Base-by-base conservation (phyloP, 148 eudicot species). In the Heliosperma pusillum region DNA sequence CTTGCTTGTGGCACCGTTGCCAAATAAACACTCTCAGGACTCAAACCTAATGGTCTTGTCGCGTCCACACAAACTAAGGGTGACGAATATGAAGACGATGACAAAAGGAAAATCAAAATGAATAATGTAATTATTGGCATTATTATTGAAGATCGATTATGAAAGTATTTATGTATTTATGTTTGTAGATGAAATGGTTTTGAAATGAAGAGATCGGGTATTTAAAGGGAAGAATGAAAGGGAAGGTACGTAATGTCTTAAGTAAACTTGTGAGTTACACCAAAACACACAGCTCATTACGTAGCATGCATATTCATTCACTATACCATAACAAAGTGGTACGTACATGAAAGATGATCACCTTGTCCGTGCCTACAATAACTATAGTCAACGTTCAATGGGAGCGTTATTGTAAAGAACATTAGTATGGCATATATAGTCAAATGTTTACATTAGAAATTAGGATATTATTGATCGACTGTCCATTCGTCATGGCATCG, bases 241-340 rank as follows among this genome's bases (percentile, higher is more conserved):
- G 13, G 33, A 47, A 33, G 20, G 47, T 40, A 71, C 7, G 12
- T 33, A 7, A 33, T 0, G 3, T 33, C 0, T 58, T 74, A 79
- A 74, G 69, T 68, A 36, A 64, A 69, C 82, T 69, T 79, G 82
- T 74, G 82, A 79, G 63, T 52, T 47, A 74, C 82, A 79, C 27
- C 78, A 74, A 33, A 79, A 79, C 22, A 74, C 45, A 13, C 82
- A 79, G 82, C 82, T 79, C 82, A 79, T 79, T 67, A 26, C 67
- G 8, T 20, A 60, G 36, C 63, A 67, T 74, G 78, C 73, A 44
- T 26, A 50, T 27, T 36, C 12, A 50, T 27, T 36, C 12, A 77
- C 22, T 50, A 50, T 73, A 77, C 29, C 13, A 1, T 16, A 50
- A 50, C 52, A 67, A 74, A 59, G 77, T 47, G 60, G 30, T 42